Evolutionary conservation across 169 alveolate species (phyloP).

Genomic region (Plasmodium coatneyi): DNA sequence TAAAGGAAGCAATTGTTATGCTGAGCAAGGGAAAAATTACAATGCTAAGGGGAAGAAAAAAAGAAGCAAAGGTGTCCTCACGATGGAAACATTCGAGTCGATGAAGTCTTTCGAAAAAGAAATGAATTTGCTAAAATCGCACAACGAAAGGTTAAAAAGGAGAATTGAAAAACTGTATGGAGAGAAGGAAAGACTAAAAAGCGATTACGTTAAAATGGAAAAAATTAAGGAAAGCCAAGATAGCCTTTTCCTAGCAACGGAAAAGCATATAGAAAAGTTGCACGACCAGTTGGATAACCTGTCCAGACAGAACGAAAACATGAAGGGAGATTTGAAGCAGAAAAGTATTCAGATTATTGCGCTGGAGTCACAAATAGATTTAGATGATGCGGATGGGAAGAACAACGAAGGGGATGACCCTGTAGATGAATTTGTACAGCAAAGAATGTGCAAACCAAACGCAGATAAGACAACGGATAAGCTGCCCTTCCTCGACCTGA

Average conservation of each 20-base stretch:
- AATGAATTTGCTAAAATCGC: constrained; percentile 41
- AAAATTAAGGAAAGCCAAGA: constrained; percentile 64
- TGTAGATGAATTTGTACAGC: not conserved
- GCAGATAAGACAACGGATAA: not conserved
- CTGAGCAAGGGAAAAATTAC: not conserved
- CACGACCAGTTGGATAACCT: constrained; percentile 41
- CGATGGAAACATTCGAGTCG: constrained; percentile 49
- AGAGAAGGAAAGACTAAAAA: constrained; percentile 47
- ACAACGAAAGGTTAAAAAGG: constrained; percentile 69
- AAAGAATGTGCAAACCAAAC: not conserved
- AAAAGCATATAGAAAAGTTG: constrained; percentile 54
- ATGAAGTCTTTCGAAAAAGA: constrained; percentile 48
- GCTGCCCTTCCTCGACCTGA: not conserved
- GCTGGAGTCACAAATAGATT: constrained; percentile 56
- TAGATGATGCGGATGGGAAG: not conserved
- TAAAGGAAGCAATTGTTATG: not conserved
- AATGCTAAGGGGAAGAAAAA: not conserved
- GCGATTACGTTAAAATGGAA: constrained; percentile 46
- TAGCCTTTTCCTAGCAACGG: constrained; percentile 51
- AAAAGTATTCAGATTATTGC: constrained; percentile 50
- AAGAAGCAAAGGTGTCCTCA: constrained; percentile 14
- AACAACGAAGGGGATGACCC: not conserved
- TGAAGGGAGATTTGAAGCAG: constrained; percentile 36
- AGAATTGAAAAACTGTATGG: constrained; percentile 57
- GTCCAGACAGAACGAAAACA: constrained; percentile 40